A percentile compares a stretch with the other conserved stretches of the same genome.
Conservation (phyloP, 805 yeast species). For the Cyberlindnera misumaiensis region DNA sequence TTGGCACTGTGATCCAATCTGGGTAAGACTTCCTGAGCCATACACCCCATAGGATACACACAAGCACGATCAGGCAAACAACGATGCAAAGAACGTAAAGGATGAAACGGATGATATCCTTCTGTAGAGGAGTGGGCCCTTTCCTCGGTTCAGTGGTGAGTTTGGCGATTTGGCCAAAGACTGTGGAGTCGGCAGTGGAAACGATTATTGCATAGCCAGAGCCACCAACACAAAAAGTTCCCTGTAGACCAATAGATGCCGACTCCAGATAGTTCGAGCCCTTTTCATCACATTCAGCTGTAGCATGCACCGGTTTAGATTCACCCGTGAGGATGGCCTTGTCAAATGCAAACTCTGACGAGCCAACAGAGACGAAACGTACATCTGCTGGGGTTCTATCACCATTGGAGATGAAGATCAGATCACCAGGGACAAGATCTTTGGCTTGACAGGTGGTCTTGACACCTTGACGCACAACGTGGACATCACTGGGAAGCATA, state of each 20-base stretch:
- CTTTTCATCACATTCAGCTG: constrained; percentile 21
- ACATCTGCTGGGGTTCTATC: constrained; percentile 42
- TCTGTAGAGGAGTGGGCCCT: constrained; percentile 36
- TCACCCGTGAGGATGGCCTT: constrained; percentile 44
- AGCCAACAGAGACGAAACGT: constrained; percentile 29
- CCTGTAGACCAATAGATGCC: constrained; percentile 38
- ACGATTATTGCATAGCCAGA: constrained; percentile 38
- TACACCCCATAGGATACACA: constrained; percentile 36
- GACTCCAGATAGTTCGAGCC: constrained; percentile 37
- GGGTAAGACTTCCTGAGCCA: constrained; percentile 34
- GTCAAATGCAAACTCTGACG: constrained; percentile 37
- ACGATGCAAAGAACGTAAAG: constrained; percentile 22
- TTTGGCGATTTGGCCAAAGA: constrained; percentile 40
- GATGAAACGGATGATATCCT: constrained; percentile 34
- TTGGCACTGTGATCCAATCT: constrained; percentile 35
- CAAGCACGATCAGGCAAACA: constrained; percentile 24
- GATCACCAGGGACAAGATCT: constrained; percentile 39
- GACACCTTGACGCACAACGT: constrained; percentile 31
- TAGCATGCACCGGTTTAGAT: constrained; percentile 34
- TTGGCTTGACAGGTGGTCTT: constrained; percentile 25
- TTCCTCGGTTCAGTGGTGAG: constrained; percentile 33
- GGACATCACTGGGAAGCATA: constrained; percentile 35
- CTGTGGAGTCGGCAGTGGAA: constrained; percentile 37
- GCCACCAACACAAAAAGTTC: constrained; percentile 38
- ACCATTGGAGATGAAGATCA: constrained; percentile 32